Evolutionary conservation across 805 yeast species (phyloP).

Genomic region (Lipomyces japonicus): DNA sequence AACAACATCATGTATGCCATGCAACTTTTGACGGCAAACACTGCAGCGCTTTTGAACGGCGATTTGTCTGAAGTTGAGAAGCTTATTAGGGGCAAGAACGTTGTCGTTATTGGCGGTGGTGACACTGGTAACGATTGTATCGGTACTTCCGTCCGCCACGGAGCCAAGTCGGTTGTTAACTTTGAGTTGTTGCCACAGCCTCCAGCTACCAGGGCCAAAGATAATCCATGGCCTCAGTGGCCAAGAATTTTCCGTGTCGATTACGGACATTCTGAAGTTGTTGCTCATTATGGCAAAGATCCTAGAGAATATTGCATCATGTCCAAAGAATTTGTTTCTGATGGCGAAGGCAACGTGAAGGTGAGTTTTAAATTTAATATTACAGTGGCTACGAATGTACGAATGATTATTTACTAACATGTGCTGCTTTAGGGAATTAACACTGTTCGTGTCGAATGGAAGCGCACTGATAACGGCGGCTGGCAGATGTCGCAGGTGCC

Average conservation of each 20-base stretch:
- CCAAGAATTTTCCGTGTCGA: constrained; percentile 96
- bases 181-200: constrained; percentile 95
- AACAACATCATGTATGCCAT: constrained; percentile 91
- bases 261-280: constrained; percentile 95
- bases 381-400: no score
- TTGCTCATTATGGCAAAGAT: constrained; percentile 91
- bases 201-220: constrained; percentile 76
- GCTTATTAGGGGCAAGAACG: constrained; percentile 68
- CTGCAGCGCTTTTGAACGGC: constrained; percentile 74
- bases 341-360: constrained; percentile 89
- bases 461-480: constrained; percentile 88
- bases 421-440: constrained; percentile 61
- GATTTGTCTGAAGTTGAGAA: constrained; percentile 74
- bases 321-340: constrained; percentile 93
- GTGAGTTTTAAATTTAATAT: constrained; percentile 2
- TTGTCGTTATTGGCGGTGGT: constrained; percentile 98
- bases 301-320: constrained; percentile 95
- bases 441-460: constrained; percentile 98
- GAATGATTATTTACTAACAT: not conserved
- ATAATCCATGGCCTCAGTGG: constrained; percentile 99
- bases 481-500: constrained; percentile 99
- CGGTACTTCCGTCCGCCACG: constrained; percentile 96
- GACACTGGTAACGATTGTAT: constrained; percentile 99
- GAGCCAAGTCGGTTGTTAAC: constrained; percentile 89
- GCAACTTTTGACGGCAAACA: constrained; percentile 83